These are phyloP conservation scores for Aureobasidium mangrovei DNA, from an alignment of 2,329 filamentous ascomycete species.

Conservation along the genomic window DNA sequence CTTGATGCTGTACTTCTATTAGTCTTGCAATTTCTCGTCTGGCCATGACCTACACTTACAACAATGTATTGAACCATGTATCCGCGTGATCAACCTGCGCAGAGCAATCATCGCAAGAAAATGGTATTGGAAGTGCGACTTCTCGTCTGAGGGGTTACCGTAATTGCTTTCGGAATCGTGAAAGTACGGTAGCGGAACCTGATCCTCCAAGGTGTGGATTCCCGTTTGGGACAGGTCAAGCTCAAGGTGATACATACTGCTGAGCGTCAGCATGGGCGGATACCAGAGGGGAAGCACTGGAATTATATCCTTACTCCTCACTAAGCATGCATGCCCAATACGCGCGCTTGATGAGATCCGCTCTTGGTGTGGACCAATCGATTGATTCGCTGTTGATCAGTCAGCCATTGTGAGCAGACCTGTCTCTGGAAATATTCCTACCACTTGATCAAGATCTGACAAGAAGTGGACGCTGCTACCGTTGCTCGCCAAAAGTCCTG, in stretches of 20 bases:
- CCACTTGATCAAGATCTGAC: constrained; percentile 49
- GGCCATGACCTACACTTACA: constrained; percentile 33
- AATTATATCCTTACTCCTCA: constrained; percentile 37
- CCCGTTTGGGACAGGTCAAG: constrained; percentile 50
- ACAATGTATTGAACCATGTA: constrained; percentile 45
- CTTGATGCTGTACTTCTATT: constrained; percentile 18
- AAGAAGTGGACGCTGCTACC: constrained; percentile 48
- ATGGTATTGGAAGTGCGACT: constrained; percentile 48
- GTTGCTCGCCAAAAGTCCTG: constrained; percentile 50
- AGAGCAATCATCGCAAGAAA: constrained; percentile 54
- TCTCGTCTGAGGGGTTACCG: constrained; percentile 40
- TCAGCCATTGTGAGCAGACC: constrained; percentile 19
- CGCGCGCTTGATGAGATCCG: constrained; percentile 45
- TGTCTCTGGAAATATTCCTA: constrained; percentile 24
- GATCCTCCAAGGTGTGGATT: constrained; percentile 43
- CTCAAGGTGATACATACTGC: constrained; percentile 48
- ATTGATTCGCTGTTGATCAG: constrained; percentile 23
- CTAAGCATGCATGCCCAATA: constrained; percentile 52
- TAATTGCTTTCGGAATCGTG: constrained; percentile 32
- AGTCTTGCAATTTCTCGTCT: not conserved
- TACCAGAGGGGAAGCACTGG: not conserved
- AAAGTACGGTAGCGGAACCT: constrained; percentile 49
- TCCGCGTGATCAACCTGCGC: constrained; percentile 43
- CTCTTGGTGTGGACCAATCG: constrained; percentile 39
- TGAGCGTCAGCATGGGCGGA: not conserved